These are phyloP conservation scores for Bjerkandera adusta DNA, from an alignment of 1,284 basidiomycete genomes.

Conservation along the genomic window DNA sequence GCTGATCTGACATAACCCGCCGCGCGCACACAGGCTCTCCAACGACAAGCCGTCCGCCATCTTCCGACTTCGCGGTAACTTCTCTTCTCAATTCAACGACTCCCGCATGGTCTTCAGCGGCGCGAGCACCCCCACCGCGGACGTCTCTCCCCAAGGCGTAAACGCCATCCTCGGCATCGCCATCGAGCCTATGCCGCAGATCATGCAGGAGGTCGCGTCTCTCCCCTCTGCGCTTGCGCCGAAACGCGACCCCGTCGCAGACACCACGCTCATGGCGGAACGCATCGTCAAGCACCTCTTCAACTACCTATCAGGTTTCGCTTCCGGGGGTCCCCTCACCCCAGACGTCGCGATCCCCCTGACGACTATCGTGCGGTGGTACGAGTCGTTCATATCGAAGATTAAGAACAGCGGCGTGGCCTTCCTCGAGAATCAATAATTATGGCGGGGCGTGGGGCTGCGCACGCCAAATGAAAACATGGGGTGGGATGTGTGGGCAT, in stretches of 20 bases:
- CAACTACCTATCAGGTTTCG: constrained; percentile 83
- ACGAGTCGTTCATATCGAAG: constrained; percentile 76
- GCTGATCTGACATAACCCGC: neutral
- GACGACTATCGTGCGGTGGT: constrained; percentile 77
- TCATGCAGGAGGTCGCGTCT: constrained; percentile 50
- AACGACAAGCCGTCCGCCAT: constrained; percentile 92
- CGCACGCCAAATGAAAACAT: too few species aligned
- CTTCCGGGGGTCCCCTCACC: constrained; percentile 42
- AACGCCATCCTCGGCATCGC: constrained; percentile 73
- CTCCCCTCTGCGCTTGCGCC: constrained; percentile 38
- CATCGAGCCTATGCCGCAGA: constrained; percentile 62
- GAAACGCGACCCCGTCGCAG: constrained; percentile 22
- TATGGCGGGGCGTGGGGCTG: neutral
- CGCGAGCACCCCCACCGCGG: constrained; percentile 30
- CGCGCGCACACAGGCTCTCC: constrained; percentile 61
- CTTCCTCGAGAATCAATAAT: constrained; percentile 72
- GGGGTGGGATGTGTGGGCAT: too few species aligned
- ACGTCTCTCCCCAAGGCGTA: constrained; percentile 39
- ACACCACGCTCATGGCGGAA: constrained; percentile 53
- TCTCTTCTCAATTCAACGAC: constrained; percentile 46
- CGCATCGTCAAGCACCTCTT: constrained; percentile 74
- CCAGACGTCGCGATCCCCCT: constrained; percentile 75
- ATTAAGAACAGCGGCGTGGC: constrained; percentile 65
- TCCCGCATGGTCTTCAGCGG: constrained; percentile 55
- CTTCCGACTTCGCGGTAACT: constrained; percentile 78